Percentiles rank a stretch among this genome's conserved stretches.
Conservation (phyloP, 371 early-diverging fungal genomes). For the Apophysomyces trapeziformis region DNA sequence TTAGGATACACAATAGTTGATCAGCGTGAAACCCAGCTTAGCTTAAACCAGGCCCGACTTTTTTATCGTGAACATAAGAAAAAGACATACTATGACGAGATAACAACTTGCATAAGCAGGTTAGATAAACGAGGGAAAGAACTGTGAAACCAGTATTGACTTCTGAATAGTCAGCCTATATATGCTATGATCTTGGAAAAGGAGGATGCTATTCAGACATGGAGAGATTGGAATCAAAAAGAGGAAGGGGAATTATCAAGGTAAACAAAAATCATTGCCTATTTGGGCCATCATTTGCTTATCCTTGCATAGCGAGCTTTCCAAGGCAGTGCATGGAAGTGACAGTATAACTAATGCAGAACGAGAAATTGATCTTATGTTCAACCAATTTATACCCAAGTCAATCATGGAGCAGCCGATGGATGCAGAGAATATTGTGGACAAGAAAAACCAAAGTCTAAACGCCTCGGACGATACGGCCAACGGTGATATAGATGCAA, state of each 20-base stretch:
- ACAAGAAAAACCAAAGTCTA: background rate
- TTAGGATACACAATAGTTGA: conserved; percentile 65
- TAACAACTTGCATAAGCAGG: conserved; percentile 78
- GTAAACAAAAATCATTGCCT: conserved; percentile 21
- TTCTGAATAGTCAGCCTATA: conserved; percentile 42
- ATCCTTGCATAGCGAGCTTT: conserved; percentile 43
- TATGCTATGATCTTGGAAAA: conserved; percentile 70
- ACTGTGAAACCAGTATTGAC: background rate
- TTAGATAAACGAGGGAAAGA: conserved; percentile 20
- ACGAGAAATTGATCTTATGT: conserved; percentile 70
- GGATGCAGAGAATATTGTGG: background rate
- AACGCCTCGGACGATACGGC: background rate
- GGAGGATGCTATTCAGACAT: conserved; percentile 63
- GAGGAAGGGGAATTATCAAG: conserved; percentile 56
- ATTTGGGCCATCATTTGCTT: conserved; percentile 7
- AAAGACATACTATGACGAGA: conserved; percentile 69
- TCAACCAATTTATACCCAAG: conserved; percentile 21
- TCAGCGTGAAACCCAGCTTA: conserved; percentile 59
- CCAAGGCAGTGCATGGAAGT: conserved; percentile 80
- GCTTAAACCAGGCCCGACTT: conserved; percentile 50
- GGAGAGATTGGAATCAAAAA: conserved; percentile 75
- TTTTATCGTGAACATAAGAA: conserved; percentile 79
- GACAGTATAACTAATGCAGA: conserved; percentile 66
- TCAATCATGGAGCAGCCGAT: background rate
- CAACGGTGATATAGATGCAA: background rate